These are phyloP conservation scores for Pyrenochaeta sp. DNA, from an alignment of 2,329 filamentous ascomycete genomes.

Conservation along the genomic window DNA sequence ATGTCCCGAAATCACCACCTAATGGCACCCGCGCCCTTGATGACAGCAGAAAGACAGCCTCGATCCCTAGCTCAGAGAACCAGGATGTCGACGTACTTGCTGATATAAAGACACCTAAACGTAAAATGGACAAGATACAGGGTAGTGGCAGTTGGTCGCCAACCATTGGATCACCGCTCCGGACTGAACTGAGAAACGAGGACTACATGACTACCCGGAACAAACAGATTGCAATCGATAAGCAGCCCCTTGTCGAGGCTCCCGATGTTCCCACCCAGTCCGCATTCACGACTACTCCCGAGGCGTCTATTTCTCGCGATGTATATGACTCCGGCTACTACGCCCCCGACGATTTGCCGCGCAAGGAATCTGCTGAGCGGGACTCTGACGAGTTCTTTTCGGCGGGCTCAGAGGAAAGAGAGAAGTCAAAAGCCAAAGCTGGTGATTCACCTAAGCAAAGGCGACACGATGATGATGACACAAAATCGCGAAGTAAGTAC, in stretches of 20 bases:
- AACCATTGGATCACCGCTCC: conserved; percentile 53
- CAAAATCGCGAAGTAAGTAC: conserved; percentile 19
- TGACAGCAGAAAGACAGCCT: conserved; percentile 22
- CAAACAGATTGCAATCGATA: conserved; percentile 13
- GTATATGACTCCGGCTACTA: conserved; percentile 46
- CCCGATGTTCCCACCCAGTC: conserved; percentile 24
- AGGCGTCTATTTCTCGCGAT: conserved; percentile 22
- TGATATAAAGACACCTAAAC: conserved; percentile 54
- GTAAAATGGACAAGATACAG: conserved; percentile 58
- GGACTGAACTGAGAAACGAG: conserved; percentile 55
- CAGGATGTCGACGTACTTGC: conserved; percentile 44
- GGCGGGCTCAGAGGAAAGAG: conserved; percentile 41
- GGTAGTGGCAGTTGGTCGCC: conserved; percentile 53
- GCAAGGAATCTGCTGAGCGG: conserved; percentile 29
- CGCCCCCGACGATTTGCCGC: conserved; percentile 39
- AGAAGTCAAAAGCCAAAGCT: conserved; percentile 28
- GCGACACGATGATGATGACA: conserved; percentile 16
- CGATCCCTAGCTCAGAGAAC: conserved; percentile 45
- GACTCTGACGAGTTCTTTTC: conserved; percentile 47
- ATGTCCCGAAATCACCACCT: conserved; percentile 21
- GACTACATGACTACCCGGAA: conserved; percentile 50
- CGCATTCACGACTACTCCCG: conserved; percentile 21
- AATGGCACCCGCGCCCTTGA: conserved; percentile 27
- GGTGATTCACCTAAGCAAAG: conserved; percentile 16
- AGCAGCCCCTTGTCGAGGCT: conserved; percentile 24